Conservation (phyloP, 345 rosid species). For the Mercurialis annua region DNA sequence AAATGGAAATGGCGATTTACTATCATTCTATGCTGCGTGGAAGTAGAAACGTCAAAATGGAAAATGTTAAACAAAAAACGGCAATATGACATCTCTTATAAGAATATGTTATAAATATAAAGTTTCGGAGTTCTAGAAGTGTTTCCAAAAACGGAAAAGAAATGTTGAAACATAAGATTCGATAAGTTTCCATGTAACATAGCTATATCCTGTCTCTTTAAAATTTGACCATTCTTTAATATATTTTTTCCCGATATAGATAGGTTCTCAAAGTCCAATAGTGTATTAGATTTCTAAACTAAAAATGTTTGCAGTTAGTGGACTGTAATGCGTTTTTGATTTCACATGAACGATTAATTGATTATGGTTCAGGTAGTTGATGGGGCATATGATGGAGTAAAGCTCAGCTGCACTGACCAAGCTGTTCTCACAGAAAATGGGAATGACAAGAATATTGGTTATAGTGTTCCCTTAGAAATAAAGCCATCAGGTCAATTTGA, state of each 20-base stretch:
- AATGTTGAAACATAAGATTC: too few relatives aligned
- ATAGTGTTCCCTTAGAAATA: slow-evolving; percentile 75
- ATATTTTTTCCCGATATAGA: background rate
- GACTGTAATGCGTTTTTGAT: slow-evolving; percentile 1
- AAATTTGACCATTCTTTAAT: background rate
- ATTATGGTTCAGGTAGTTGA: slow-evolving; percentile 49
- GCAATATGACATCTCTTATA: too few relatives aligned
- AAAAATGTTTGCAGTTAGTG: slow-evolving; percentile 2
- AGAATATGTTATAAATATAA: too few relatives aligned
- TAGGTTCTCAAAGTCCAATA: background rate
- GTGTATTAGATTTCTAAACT: background rate
- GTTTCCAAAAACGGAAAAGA: too few relatives aligned
- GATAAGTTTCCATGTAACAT: too few relatives aligned
- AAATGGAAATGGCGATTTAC: background rate
- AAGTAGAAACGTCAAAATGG: too few relatives aligned
- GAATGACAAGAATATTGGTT: slow-evolving; percentile 45
- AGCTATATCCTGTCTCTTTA: background rate
- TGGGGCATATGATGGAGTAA: slow-evolving; percentile 77
- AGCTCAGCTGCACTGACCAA: slow-evolving; percentile 59
- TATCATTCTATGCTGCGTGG: background rate
- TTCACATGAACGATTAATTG: background rate
- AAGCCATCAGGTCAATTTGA: slow-evolving; percentile 93
- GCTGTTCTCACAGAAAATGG: slow-evolving; percentile 65
- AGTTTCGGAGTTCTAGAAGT: too few relatives aligned
- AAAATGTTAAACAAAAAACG: too few relatives aligned